phyloP scores from a whole-genome alignment of 2,329 filamentous ascomycete genomes.

The Hymenoscyphus linearis region DNA sequence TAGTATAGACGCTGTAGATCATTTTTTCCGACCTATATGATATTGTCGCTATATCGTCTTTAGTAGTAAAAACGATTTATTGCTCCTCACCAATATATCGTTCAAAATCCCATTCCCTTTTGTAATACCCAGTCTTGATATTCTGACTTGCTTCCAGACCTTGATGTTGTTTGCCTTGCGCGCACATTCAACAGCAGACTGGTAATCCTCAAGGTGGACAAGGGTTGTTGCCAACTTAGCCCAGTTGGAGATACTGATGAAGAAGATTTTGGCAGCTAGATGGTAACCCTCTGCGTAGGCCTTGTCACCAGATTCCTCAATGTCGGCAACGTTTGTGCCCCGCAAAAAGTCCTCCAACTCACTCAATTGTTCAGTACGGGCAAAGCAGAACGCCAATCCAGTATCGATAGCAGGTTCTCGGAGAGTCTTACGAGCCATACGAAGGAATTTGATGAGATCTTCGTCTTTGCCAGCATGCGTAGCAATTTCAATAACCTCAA shows the following conservation, averaged over 20 bases:
- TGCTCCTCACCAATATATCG: slow-evolving; percentile 32
- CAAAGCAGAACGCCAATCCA: slow-evolving; percentile 86
- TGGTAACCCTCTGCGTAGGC: slow-evolving; percentile 91
- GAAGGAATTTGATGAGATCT: slow-evolving; percentile 91
- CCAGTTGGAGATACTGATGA: slow-evolving; percentile 98
- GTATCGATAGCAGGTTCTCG: slow-evolving; percentile 93
- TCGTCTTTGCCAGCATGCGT: slow-evolving; percentile 96
- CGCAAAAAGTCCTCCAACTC: slow-evolving; percentile 97
- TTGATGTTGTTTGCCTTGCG: slow-evolving; percentile 99
- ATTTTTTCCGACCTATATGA: no score
- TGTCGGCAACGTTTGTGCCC: slow-evolving; percentile 86
- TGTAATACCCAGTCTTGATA: slow-evolving; percentile 13
- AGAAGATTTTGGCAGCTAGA: slow-evolving; percentile 98
- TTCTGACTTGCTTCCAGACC: slow-evolving; percentile 59
- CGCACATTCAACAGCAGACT: slow-evolving; percentile 66
- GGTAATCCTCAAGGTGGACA: slow-evolving; percentile 95
- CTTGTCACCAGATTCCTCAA: slow-evolving; percentile 97
- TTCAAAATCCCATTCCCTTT: slow-evolving; percentile 21
- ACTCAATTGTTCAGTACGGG: slow-evolving; percentile 81
- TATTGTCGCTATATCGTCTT: no score
- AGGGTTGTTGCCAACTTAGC: slow-evolving; percentile 96
- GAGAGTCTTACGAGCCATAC: slow-evolving; percentile 95
- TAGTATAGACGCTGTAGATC: no score
- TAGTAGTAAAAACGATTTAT: no score
- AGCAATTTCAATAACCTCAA: slow-evolving; percentile 92